These are phyloP conservation scores for Lactarius psammicola DNA, from an alignment of 768 basidiomycete genomes.

Conservation along the genomic window DNA sequence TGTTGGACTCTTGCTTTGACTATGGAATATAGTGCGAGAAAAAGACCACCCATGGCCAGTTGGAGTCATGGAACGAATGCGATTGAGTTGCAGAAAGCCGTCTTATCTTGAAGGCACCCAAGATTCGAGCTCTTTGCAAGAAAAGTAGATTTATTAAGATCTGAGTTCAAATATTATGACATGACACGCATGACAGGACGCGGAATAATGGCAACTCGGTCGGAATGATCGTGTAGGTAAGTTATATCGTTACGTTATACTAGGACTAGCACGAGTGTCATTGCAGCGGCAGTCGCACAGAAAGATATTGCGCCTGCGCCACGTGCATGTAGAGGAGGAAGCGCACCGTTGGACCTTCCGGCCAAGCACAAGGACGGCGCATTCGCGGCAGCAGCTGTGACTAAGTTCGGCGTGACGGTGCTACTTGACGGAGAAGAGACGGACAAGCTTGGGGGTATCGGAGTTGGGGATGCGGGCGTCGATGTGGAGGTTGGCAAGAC, in stretches of 20 bases:
- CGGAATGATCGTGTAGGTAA: neutral
- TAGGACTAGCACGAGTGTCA: constrained; percentile 1
- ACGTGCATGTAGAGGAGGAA: neutral
- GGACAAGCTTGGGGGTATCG: neutral
- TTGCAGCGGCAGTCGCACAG: neutral
- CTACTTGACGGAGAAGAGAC: neutral
- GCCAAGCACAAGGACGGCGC: neutral
- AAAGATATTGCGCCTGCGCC: neutral
- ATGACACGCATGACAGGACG: too few relatives aligned
- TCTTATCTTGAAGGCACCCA: too few relatives aligned
- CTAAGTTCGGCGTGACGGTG: neutral
- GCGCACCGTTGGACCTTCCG: neutral
- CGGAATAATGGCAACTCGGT: too few relatives aligned
- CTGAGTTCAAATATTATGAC: too few relatives aligned
- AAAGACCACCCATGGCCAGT: too few relatives aligned
- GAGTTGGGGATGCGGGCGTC: neutral
- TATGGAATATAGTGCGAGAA: too few relatives aligned
- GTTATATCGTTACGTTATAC: neutral
- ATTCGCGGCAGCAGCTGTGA: neutral
- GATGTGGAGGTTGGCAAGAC: neutral
- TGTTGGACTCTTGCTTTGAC: too few relatives aligned
- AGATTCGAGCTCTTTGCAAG: too few relatives aligned
- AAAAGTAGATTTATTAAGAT: too few relatives aligned
- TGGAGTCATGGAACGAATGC: too few relatives aligned
- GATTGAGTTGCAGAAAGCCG: too few relatives aligned